Base-by-base conservation (phyloP, 257 asterid genomes). In the Lantana camara region DNA sequence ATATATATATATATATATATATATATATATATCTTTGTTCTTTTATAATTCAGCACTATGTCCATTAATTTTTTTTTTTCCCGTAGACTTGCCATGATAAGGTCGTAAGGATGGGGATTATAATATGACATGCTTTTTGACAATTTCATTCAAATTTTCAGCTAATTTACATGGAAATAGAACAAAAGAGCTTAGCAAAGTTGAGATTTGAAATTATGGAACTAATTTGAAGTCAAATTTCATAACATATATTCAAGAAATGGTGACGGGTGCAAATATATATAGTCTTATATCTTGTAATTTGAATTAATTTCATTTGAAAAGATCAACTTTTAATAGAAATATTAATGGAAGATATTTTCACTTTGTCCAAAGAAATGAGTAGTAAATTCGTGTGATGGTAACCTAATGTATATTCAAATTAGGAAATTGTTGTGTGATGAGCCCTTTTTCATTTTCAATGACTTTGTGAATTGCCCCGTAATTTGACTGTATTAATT, bases 1-100 rank as follows among this genome's bases (percentile, higher is more conserved):
- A 29, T 68, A 48, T 45, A 35, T 69, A 42, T n/a, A 30, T 41
- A 57, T 58, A 64, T 49, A 49, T 35, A 22, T 27, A 24, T 12
- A 27, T 27, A 27, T 27, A 27, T 27, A n/a, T 12, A 4, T 54
- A 29, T 19, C 1, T 5, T 5, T 19, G 4, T 16, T 24, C 29
- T 27, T 23, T 16, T 61, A 1, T 11, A 16, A 54, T 24, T 20
- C 30, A 17, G 49, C 15, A 19, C 52, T 34, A 19, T 24, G 46
- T 27, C 34, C 47, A 5, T 27, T 37, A 12, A 16, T 30, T 10
- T 42, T 53, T n/a, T n/a, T n/a, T 30, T 32, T n/a, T n/a, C n/a
- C n/a, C n/a, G n/a, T 54, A 20, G 49, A 55, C 24, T 21, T 45
- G 67, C 22, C 7, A 9, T 41, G 63, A 21, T 17, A 53, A 23